phyloP scores from a whole-genome alignment of 768 basidiomycete species.

The Vishniacozyma victoriae region DNA sequence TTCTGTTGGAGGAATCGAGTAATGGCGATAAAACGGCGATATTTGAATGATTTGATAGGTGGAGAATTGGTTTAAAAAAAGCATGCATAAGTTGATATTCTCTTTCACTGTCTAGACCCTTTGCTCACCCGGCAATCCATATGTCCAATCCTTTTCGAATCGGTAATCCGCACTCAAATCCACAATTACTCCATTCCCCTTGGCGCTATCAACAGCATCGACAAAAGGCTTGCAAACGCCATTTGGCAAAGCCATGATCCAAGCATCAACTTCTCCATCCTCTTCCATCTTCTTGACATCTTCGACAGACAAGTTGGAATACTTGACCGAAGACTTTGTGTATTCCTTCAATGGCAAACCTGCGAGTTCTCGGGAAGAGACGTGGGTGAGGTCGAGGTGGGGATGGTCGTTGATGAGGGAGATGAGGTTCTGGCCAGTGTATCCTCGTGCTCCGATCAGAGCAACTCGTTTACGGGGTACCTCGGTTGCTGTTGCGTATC shows the following conservation, averaged over 20 bases:
- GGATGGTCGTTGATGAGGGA: constrained; percentile 83
- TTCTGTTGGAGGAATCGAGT: constrained; percentile 53
- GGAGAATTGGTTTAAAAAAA: neutral
- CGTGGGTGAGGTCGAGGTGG: constrained; percentile 80
- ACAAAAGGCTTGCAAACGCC: constrained; percentile 95
- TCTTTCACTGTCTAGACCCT: too few relatives aligned
- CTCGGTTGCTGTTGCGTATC: constrained; percentile 66
- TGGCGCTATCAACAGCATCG: constrained; percentile 78
- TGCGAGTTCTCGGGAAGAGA: constrained; percentile 89
- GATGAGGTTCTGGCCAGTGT: constrained; percentile 87
- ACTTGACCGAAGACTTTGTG: constrained; percentile 64
- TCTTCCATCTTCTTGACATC: constrained; percentile 88
- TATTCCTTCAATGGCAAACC: constrained; percentile 75
- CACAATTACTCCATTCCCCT: constrained; percentile 70
- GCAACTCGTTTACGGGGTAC: constrained; percentile 81
- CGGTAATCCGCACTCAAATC: constrained; percentile 92
- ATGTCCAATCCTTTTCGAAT: constrained; percentile 92
- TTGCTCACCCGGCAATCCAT: constrained; percentile 96
- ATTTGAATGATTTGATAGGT: neutral
- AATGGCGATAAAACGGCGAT: neutral
- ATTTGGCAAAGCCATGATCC: constrained; percentile 99
- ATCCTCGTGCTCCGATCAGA: constrained; percentile 91
- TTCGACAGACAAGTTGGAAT: constrained; percentile 68
- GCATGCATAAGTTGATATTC: constrained; percentile 1
- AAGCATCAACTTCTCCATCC: constrained; percentile 85